phyloP scores from a whole-genome alignment of 148 eudicot species.

The Rhododendron griersonianum region DNA sequence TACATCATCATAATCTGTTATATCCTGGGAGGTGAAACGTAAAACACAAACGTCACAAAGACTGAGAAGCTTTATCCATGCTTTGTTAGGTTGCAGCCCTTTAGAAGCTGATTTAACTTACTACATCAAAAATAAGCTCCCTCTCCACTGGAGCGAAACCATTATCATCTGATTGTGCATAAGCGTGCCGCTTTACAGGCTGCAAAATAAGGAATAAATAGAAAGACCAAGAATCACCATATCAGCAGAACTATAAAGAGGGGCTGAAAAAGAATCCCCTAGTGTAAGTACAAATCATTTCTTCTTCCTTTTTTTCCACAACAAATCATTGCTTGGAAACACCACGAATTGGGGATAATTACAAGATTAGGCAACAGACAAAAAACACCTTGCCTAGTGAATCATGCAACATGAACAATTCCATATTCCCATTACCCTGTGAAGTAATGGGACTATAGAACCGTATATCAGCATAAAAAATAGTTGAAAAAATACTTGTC shows the following conservation, averaged over 20 bases:
- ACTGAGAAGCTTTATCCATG: background rate
- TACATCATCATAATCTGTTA: constrained; percentile 87
- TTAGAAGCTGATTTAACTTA: constrained; percentile 30
- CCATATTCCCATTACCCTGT: background rate
- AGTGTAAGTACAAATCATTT: background rate
- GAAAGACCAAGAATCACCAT: background rate
- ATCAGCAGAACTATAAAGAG: background rate
- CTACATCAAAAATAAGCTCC: constrained; percentile 91
- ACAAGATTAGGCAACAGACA: background rate
- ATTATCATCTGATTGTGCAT: constrained; percentile 69
- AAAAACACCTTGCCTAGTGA: background rate
- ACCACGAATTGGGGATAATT: background rate
- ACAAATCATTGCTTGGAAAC: background rate
- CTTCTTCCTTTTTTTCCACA: background rate
- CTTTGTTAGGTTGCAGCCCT: background rate
- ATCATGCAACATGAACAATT: background rate
- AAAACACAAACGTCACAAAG: constrained; percentile 9
- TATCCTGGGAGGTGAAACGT: constrained; percentile 52
- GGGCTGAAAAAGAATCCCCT: background rate
- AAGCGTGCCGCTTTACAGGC: constrained; percentile 86
- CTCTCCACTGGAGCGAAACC: constrained; percentile 81
- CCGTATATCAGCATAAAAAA: background rate
- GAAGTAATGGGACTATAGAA: background rate
- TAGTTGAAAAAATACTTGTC: background rate
- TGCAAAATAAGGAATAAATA: constrained; percentile 19